Conservation (phyloP, 345 rosid species). For the Salix suchowensis region DNA sequence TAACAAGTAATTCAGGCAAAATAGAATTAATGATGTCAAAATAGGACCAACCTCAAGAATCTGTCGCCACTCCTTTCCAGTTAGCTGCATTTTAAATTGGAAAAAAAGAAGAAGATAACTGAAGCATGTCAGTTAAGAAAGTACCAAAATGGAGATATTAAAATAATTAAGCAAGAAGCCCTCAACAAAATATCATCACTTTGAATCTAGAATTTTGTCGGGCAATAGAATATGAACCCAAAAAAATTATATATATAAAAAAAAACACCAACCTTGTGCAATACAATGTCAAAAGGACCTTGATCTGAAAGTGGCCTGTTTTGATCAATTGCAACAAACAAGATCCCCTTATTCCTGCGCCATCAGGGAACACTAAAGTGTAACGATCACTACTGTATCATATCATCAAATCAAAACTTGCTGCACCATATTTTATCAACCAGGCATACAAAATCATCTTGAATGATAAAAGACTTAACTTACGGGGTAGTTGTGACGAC, state of each 20-base stretch:
- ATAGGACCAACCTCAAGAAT: constrained; percentile 65
- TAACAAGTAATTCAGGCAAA: background rate
- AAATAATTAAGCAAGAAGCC: background rate
- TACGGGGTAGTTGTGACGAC: background rate
- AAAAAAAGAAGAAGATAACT: background rate
- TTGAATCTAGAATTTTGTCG: background rate
- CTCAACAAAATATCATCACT: background rate
- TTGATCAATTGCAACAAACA: constrained; percentile 71
- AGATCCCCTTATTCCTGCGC: constrained; percentile 42
- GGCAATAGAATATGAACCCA: background rate
- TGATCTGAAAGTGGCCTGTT: constrained; percentile 67
- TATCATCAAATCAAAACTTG: background rate
- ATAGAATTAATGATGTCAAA: background rate
- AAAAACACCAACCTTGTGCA: constrained; percentile 58
- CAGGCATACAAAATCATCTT: background rate
- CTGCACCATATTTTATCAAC: background rate
- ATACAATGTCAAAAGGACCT: constrained; percentile 75
- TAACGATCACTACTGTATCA: background rate
- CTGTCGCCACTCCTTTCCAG: constrained; percentile 70
- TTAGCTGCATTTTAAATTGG: constrained; percentile 36
- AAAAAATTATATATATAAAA: background rate
- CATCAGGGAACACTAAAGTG: background rate
- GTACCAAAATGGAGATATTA: background rate
- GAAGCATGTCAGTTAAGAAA: background rate
- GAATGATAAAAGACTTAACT: background rate